Conservation (phyloP, 768 basidiomycete genomes). For the Serendipita sp. region DNA sequence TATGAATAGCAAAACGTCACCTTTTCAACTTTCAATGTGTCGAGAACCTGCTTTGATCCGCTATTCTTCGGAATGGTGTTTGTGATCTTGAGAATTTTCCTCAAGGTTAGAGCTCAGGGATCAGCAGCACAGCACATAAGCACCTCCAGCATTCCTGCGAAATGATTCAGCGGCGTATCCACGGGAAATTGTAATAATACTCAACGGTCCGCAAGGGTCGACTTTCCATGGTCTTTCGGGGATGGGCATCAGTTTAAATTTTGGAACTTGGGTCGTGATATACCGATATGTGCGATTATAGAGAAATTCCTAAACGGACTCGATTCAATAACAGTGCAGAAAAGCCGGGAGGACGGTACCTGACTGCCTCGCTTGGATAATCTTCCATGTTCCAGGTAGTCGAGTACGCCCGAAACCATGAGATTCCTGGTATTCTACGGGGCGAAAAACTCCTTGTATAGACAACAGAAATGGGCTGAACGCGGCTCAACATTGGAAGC, state of each 20-base stretch:
- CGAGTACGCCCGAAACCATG: too few relatives aligned
- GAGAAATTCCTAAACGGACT: slow-evolving; percentile 51
- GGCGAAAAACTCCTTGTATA: too few relatives aligned
- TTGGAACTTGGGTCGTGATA: slow-evolving; percentile 1
- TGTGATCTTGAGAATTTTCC: slow-evolving; percentile 43
- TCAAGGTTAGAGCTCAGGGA: slow-evolving; percentile 10
- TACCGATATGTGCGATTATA: slow-evolving; percentile 91
- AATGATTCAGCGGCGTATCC: slow-evolving; percentile 7
- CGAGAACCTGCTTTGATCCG: slow-evolving; percentile 62
- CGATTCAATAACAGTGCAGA: background rate
- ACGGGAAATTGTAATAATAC: slow-evolving; percentile 14
- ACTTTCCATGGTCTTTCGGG: slow-evolving; percentile 80
- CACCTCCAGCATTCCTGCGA: slow-evolving; percentile 58
- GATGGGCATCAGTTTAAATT: slow-evolving; percentile 4
- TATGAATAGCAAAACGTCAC: too few relatives aligned
- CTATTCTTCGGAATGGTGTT: slow-evolving; percentile 58
- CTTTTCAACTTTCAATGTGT: slow-evolving; percentile 91
- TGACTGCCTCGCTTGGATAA: slow-evolving; percentile 22
- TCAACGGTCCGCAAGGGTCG: slow-evolving; percentile 76
- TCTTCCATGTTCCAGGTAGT: slow-evolving; percentile 15
- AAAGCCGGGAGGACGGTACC: slow-evolving; percentile 12
- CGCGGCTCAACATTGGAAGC: too few relatives aligned
- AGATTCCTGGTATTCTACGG: too few relatives aligned
- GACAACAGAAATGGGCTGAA: too few relatives aligned
- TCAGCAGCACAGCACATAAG: slow-evolving; percentile 7